Conservation (phyloP, 2,329 filamentous ascomycete genomes). For the Alternaria incomplexa region DNA sequence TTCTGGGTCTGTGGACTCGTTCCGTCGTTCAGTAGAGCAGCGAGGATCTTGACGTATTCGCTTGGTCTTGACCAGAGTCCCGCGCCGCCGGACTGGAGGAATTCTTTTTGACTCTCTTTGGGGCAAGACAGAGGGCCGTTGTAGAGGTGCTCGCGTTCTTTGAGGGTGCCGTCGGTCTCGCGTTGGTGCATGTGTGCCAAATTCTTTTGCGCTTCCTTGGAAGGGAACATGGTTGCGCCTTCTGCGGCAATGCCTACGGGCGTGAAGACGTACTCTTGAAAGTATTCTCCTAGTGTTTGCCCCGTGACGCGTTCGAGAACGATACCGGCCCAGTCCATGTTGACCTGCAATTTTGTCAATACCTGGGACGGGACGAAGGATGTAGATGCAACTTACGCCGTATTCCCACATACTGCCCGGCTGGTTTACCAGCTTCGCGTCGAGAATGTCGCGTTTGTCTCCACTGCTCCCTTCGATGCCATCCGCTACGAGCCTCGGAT, state of each 20-base stretch:
- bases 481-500: constrained; percentile 52
- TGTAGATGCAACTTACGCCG: constrained; percentile 31
- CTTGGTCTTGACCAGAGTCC: constrained; percentile 65
- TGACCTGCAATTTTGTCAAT: constrained; percentile 48
- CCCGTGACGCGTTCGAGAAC: constrained; percentile 55
- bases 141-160: constrained; percentile 58
- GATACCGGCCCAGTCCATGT: constrained; percentile 59
- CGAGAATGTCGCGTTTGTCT: constrained; percentile 57
- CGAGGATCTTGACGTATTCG: constrained; percentile 67
- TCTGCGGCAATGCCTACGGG: constrained; percentile 52
- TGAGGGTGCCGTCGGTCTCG: constrained; percentile 48
- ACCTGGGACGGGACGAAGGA: neutral
- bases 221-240: constrained; percentile 65
- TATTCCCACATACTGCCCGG: constrained; percentile 69
- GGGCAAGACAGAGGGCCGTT: constrained; percentile 54
- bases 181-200: constrained; percentile 65
- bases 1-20: constrained; percentile 62
- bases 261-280: constrained; percentile 54
- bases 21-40: constrained; percentile 69
- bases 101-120: constrained; percentile 50
- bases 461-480: constrained; percentile 39
- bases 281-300: constrained; percentile 53
- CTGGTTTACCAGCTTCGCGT: constrained; percentile 65
- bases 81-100: constrained; percentile 67
- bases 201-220: constrained; percentile 58